Evolutionary conservation across 2,329 filamentous ascomycete species (phyloP).

Genomic region (Monilinia laxa): DNA sequence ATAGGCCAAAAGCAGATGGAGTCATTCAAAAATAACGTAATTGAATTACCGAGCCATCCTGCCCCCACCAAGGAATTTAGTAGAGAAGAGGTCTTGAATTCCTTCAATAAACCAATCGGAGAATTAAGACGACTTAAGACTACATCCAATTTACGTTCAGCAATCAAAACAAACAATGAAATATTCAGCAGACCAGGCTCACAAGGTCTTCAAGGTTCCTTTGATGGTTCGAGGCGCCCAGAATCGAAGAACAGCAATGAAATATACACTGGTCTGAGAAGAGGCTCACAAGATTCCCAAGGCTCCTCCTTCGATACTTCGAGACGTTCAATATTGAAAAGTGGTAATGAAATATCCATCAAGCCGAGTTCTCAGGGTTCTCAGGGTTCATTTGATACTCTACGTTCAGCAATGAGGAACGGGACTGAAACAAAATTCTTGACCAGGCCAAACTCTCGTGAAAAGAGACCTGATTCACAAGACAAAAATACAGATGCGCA

Average conservation of each 20-base stretch:
- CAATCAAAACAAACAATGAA: constrained; percentile 27
- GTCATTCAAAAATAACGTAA: constrained; percentile 56
- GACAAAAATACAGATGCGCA: neutral
- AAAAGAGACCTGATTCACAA: constrained; percentile 12
- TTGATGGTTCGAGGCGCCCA: constrained; percentile 23
- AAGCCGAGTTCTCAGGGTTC: constrained; percentile 35
- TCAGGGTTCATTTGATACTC: constrained; percentile 18
- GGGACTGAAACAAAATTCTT: constrained; percentile 20
- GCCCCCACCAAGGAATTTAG: constrained; percentile 55
- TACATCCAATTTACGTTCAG: constrained; percentile 32
- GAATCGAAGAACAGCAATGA: constrained; percentile 22
- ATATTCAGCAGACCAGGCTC: constrained; percentile 33
- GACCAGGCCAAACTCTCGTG: constrained; percentile 14
- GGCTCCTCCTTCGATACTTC: constrained; percentile 24
- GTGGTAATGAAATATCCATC: constrained; percentile 28
- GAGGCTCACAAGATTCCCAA: constrained; percentile 14
- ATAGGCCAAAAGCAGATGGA: constrained; percentile 59
- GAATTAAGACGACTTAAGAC: constrained; percentile 47
- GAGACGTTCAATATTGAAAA: constrained; percentile 22
- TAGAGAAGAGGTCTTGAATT: constrained; percentile 58
- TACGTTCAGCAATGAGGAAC: constrained; percentile 18
- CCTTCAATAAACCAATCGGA: constrained; percentile 36
- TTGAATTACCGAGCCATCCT: constrained; percentile 53
- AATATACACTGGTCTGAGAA: constrained; percentile 39
- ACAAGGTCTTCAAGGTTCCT: constrained; percentile 7